Evolutionary conservation across 2,329 filamentous ascomycete species (phyloP), one percentile per base, ranked within the genome.

Genomic region (Alternaria brassicae): DNA sequence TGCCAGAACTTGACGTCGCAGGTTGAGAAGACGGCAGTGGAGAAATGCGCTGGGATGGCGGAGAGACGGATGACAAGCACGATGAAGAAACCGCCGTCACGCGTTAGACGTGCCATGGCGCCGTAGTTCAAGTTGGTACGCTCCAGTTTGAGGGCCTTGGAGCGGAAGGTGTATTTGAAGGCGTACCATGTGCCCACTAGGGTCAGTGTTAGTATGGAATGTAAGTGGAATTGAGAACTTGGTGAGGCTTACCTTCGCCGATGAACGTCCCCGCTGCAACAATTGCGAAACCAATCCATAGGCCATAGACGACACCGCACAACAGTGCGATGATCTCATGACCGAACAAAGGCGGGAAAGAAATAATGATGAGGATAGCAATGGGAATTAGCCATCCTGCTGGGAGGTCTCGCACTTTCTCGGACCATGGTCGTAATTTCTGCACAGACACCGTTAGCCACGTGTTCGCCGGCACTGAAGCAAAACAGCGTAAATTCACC

Each of bases 1-100:
- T 71, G 65, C 70, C 72, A 75, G 61, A 77, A 77, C 17, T 74
- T 75, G 47, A 77, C 74, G 58, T 77, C 71, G 63, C 73, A 77
- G 34, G 74, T 77, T 19, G 72, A 74, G 52, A 77, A 77, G 1
- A 76, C 73, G 40, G 73, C 74, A 17, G 73, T 75, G 19, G 68
- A 72, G 60, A 77, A 76, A 60, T 77, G 74, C 34, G 72, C 66
- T 8, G 74, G 74, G 27, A 76, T 68, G n/a, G 72, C 74, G 34
- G 68, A 72, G 7, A 77, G 66, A 7, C 74, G 72, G 53, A 77
- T 77, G 21, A 77, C 32, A 10, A 77, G 67, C 23, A 77, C 72
- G 28, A 77, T 73, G 62, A 69, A 63, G 61, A 76, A 77, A 6
- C 73, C 73, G 27, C 69, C 72, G 44, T 77, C 74, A 39, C 74